Base-by-base conservation (phyloP, 805 yeast genomes). In the Wickerhamiella siamensis region DNA sequence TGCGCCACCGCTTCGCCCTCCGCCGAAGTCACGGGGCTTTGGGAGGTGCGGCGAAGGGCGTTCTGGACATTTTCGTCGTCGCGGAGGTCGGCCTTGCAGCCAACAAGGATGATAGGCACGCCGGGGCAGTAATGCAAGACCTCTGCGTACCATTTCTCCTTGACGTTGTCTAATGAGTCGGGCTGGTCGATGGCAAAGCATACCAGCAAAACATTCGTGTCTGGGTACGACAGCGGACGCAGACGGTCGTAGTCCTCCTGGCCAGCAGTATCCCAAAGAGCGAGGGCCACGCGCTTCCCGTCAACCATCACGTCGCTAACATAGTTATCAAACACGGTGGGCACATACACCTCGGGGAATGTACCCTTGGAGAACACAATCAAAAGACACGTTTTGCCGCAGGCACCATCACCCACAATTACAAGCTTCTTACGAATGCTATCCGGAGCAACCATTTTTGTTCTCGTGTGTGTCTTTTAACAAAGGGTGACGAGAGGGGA, bases 201-300 rank as follows among this genome's bases (percentile, higher is more conserved):
- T 55, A 86, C 83, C 59, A 86, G 71, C 46, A 86, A 81, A 48
- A 86, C 95, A 60, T 83, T 82, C 32, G 94, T 80, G 61, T 86
- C 94, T 47, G 95, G 95, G 64, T 86, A 86, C 12, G 88, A 79
- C 50, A 83, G 69, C 35, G 95, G 94, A 66, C 94, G 79, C 54
- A 83, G 70, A 64, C 95, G 81, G 64, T 84, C 95, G 61, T 86
- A 86, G 69, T 87, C 96, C 70, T 86, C 96, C 74, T 86, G 96
- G 51, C 96, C 96, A 43, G 96, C 95, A 52, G 95, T 86, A 84
- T 86, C 95, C 95, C 95, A 86, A 52, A 86, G 70, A 5, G 95
- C 94, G 63, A 86, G 70, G 62, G 87, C 95, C 45, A 88, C 96
- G 60, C 82, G 75, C 64, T 88, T 81, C 39, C 94, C 93, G 55